Evolutionary conservation across 768 basidiomycete species (phyloP).

Genomic region (Trichaptum fuscoviolaceum): DNA sequence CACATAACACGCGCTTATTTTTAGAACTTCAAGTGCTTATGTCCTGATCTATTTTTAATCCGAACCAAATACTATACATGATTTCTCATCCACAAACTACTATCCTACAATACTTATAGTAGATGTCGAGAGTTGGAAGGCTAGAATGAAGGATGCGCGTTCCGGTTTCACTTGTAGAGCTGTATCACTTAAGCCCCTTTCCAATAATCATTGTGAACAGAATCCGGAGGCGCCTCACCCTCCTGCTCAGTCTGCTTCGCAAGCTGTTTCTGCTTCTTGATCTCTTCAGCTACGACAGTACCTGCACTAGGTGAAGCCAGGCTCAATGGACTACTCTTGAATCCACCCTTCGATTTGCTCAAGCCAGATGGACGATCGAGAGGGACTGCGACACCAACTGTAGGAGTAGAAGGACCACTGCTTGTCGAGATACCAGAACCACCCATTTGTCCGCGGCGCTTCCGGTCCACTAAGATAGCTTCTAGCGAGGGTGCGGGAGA

Average conservation of each 20-base stretch:
- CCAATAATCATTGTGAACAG: not conserved
- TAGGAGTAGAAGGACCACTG: not conserved
- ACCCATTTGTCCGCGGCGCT: constrained; percentile 36
- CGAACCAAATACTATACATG: no score
- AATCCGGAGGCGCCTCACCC: not conserved
- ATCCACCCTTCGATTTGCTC: not conserved
- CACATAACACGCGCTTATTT: no score
- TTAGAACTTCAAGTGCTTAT: no score
- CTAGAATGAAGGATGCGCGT: no score
- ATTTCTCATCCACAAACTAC: no score
- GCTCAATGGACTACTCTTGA: not conserved
- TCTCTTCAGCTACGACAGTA: not conserved
- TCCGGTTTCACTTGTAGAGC: no score
- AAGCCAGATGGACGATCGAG: not conserved
- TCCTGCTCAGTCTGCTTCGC: not conserved
- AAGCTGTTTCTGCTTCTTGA: not conserved
- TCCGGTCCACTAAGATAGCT: constrained; percentile 62
- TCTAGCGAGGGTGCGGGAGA: constrained; percentile 59
- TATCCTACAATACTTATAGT: no score
- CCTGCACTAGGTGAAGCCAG: not conserved
- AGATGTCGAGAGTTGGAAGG: no score
- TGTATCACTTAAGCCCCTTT: not conserved
- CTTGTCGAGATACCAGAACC: not conserved
- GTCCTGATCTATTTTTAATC: no score
- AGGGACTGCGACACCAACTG: not conserved